phyloP scores from a whole-genome alignment of 495 filamentous ascomycete genomes.

The Aspergillus hancockii region DNA sequence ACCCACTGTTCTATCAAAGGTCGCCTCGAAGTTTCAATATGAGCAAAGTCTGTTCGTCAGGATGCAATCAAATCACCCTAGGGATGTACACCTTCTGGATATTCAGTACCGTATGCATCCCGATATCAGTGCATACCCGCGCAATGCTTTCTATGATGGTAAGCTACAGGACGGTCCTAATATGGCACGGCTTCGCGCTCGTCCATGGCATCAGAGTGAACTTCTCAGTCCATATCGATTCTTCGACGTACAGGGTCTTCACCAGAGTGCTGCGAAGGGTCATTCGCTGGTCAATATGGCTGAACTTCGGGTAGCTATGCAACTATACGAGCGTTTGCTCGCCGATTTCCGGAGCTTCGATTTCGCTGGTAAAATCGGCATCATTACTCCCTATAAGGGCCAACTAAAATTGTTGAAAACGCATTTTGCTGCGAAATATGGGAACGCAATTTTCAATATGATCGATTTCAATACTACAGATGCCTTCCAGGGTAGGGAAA shows the following conservation, averaged over 20 bases:
- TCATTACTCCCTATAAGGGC: conserved; percentile 96
- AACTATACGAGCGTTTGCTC: conserved; percentile 74
- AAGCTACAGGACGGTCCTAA: conserved; percentile 78
- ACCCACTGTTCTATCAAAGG: conserved; percentile 90
- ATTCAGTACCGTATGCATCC: conserved; percentile 99
- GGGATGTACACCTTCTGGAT: conserved; percentile 91
- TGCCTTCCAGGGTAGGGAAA: conserved; percentile 95
- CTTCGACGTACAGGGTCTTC: conserved; percentile 90
- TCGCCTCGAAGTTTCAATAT: conserved; percentile 89
- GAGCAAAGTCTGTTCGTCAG: conserved; percentile 97
- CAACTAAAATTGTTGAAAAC: conserved; percentile 79
- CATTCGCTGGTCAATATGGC: conserved; percentile 89
- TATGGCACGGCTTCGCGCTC: conserved; percentile 72
- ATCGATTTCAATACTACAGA: conserved; percentile 99
- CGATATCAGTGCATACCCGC: conserved; percentile 87
- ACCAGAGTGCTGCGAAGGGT: conserved; percentile 71
- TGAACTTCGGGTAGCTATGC: conserved; percentile 81
- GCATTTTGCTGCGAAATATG: conserved; percentile 69
- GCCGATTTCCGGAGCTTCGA: conserved; percentile 68
- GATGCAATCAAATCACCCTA: conserved; percentile 89
- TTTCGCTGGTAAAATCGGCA: conserved; percentile 82
- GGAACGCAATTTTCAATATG: conserved; percentile 68
- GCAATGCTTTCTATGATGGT: conserved; percentile 86
- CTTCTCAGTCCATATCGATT: conserved; percentile 94
- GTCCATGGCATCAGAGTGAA: conserved; percentile 81